These are phyloP conservation scores for Solanum appendiculatum DNA, from an alignment of 257 asterid species.

Conservation along the genomic window DNA sequence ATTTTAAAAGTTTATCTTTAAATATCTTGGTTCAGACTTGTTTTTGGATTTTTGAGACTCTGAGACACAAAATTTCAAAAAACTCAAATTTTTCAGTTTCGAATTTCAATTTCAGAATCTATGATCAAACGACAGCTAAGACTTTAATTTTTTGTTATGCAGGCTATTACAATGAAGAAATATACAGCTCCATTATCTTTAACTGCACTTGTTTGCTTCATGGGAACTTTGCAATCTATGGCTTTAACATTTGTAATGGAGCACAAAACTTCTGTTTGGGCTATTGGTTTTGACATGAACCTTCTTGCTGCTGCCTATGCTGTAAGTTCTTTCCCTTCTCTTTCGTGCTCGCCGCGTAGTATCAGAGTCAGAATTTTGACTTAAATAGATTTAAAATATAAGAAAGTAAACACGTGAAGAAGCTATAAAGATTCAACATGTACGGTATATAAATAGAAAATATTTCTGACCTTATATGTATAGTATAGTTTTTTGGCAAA, in stretches of 20 bases:
- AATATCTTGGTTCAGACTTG: too few species aligned
- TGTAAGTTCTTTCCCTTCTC: constrained; percentile 35
- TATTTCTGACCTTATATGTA: background rate
- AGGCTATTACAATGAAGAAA: constrained; percentile 56
- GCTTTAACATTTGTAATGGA: constrained; percentile 82
- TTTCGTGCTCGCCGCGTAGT: too few species aligned
- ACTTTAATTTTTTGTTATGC: background rate
- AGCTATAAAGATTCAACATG: background rate
- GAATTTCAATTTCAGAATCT: background rate
- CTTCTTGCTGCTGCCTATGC: constrained; percentile 98
- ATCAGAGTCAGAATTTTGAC: background rate
- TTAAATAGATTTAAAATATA: background rate
- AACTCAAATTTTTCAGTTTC: too few species aligned
- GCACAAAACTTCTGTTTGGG: constrained; percentile 65
- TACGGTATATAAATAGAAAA: background rate
- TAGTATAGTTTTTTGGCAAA: background rate
- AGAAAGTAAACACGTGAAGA: background rate
- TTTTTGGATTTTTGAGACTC: too few species aligned
- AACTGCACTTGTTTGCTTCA: constrained; percentile 66
- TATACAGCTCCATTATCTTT: constrained; percentile 78
- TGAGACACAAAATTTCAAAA: too few species aligned
- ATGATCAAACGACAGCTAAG: too few species aligned
- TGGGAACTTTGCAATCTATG: constrained; percentile 90
- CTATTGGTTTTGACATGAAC: constrained; percentile 78
- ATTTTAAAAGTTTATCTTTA: too few species aligned